Evolutionary conservation across 139 green algal species (phyloP).

Genomic region (Chlamydomonas sp.): DNA sequence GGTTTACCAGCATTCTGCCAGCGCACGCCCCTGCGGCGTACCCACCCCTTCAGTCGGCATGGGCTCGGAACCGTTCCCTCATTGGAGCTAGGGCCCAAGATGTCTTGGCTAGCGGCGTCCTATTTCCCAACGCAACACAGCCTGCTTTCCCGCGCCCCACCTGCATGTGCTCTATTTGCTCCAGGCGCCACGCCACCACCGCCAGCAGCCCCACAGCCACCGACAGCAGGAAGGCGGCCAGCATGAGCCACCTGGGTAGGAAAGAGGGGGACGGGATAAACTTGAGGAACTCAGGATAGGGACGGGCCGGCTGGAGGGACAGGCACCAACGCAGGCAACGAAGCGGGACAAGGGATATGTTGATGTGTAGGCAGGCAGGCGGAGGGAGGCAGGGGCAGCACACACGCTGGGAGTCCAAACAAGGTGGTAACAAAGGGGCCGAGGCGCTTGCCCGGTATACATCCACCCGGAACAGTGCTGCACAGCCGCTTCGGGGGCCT

Average conservation of each 20-base stretch:
- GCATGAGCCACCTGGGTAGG: conserved; percentile 70
- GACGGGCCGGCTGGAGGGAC: neutral
- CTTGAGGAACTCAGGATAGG: neutral
- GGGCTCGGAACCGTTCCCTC: neutral
- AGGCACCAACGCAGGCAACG: neutral
- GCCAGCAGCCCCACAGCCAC: conserved; percentile 74
- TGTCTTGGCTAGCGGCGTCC: neutral
- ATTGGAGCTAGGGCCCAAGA: neutral
- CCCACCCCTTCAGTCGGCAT: neutral
- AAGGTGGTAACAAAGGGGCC: no score
- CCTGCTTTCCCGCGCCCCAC: neutral
- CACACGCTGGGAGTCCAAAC: no score
- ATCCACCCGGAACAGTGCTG: no score
- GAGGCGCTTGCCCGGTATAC: no score
- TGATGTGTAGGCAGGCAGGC: neutral
- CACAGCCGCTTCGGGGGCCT: no score
- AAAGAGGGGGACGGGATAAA: no score
- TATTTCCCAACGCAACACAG: neutral
- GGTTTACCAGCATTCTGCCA: neutral
- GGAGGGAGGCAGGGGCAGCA: no score
- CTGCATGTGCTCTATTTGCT: conserved; percentile 33
- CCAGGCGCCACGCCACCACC: conserved; percentile 66
- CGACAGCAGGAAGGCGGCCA: conserved; percentile 73
- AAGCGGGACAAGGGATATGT: neutral
- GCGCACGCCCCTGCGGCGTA: neutral